These are phyloP conservation scores for Wallacemonas sp. DNA, from an alignment of 208 protist genomes.

Conservation along the genomic window DNA sequence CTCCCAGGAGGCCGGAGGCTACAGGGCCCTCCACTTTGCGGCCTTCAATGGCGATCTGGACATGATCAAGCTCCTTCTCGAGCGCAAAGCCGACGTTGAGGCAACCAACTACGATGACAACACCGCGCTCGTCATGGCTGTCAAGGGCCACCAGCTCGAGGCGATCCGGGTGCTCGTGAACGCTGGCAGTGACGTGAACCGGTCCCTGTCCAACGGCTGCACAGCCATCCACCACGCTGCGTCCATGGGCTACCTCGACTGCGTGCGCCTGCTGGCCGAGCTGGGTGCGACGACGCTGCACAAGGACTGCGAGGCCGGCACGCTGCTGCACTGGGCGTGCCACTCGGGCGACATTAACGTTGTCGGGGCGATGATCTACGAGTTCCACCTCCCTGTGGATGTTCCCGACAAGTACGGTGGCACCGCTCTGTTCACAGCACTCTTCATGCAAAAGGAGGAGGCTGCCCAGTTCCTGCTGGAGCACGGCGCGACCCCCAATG, in stretches of 20 bases:
- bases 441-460: slow-evolving; percentile 83
- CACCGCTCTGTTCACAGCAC: slow-evolving; percentile 80
- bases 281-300: slow-evolving; percentile 60
- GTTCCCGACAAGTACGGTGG: slow-evolving; percentile 76
- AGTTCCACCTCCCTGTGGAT: slow-evolving; percentile 78
- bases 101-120: slow-evolving; percentile 87
- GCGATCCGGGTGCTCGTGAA: slow-evolving; percentile 62
- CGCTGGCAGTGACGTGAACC: slow-evolving; percentile 75
- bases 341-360: slow-evolving; percentile 77
- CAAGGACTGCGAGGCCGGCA: slow-evolving; percentile 61
- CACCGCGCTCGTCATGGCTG: slow-evolving; percentile 83
- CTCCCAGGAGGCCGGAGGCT: slow-evolving; percentile 78
- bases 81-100: slow-evolving; percentile 54
- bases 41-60: slow-evolving; percentile 81
- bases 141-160: slow-evolving; percentile 66
- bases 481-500: slow-evolving; percentile 70
- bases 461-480: slow-evolving; percentile 87
- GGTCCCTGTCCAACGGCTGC: slow-evolving; percentile 48
- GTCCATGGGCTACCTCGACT: slow-evolving; percentile 75
- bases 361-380: slow-evolving; percentile 80
- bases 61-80: slow-evolving; percentile 73
- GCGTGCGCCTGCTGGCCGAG: slow-evolving; percentile 59
- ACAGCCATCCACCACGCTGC: slow-evolving; percentile 83
- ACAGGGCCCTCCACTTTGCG: slow-evolving; percentile 86
- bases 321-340: slow-evolving; percentile 86